These are phyloP conservation scores for Solanum appendiculatum DNA, from an alignment of 257 asterid genomes.

Conservation along the genomic window DNA sequence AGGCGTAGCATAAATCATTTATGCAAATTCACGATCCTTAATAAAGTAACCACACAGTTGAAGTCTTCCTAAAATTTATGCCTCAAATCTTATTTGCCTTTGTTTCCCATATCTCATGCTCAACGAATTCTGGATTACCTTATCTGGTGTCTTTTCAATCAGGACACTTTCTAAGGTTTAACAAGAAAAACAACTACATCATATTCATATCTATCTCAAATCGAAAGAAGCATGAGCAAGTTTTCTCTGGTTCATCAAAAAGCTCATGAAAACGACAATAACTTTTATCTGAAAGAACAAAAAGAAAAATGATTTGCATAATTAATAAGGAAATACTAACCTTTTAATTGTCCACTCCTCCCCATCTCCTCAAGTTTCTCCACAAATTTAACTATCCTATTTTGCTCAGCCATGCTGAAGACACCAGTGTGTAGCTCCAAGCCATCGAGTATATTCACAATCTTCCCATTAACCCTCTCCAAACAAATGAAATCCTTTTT, in stretches of 20 bases:
- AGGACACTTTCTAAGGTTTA: neutral
- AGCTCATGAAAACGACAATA: neutral
- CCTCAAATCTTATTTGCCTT: neutral
- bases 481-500: slow-evolving; percentile 21
- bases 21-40: neutral
- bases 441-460: slow-evolving; percentile 24
- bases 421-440: slow-evolving; percentile 28
- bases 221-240: neutral
- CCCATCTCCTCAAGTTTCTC: slow-evolving; percentile 29
- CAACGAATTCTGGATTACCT: neutral
- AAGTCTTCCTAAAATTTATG: neutral
- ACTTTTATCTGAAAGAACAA: neutral
- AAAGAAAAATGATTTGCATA: neutral
- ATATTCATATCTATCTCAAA: neutral
- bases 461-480: slow-evolving; percentile 25
- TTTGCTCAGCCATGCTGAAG: slow-evolving; percentile 38
- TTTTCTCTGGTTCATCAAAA: neutral
- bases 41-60: neutral
- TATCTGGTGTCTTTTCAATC: neutral
- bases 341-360: slow-evolving; percentile 19
- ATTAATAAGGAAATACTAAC: slow-evolving; percentile 20
- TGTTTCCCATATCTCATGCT: neutral
- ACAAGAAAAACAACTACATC: neutral
- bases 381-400: slow-evolving; percentile 24
- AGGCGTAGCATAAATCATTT: neutral